Evolutionary conservation across 1,139 yeast genomes (phyloP), one percentile per base, ranked within the genome.

Genomic region (Geotrichum klebahnii): DNA sequence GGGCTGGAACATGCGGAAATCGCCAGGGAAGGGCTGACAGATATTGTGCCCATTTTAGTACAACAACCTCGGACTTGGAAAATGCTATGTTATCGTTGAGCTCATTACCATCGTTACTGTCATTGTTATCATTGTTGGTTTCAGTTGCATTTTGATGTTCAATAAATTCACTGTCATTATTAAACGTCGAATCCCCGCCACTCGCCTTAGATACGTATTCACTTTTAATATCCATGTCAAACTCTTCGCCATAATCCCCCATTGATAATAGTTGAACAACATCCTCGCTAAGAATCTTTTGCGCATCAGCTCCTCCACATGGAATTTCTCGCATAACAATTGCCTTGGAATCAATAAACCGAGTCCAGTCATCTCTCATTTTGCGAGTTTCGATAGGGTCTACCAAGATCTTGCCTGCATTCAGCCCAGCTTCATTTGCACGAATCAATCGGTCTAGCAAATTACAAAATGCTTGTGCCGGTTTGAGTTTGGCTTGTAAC

Each of bases 331-430:
- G 71, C 22, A 68, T 63, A 1, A 80, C 73, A 33, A 82, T 68
- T 29, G 75, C 74, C 29, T 67, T 69, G 41, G 80, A 67, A 57
- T 82, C 77, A 45, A 83, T 76, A 46, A 64, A 65, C 47, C 70
- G 70, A 50, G 70, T 61, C 86, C 89, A 84, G 59, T 82, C 87
- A 38, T 70, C 66, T 47, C 73, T 62, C 89, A 84, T 81, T 33
- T 73, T 64, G 32, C 67, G 68, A 40, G 78, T 71, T 51, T 79
- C 82, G 23, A 66, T 61, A 2, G 70, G 66, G 46, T 77, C 74
- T 9, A 72, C 67, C 46, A 83, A 67, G 41, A 79, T 75, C 50
- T 76, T 72, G 19, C 77, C 68, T 1, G 84, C 81, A 34, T 79
- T 70, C 52, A 72, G 73, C 0, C 85, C 81, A 2, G 85, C 76